Evolutionary conservation across 495 filamentous ascomycete species (phyloP).

Genomic region (Aspergillus steynii): DNA sequence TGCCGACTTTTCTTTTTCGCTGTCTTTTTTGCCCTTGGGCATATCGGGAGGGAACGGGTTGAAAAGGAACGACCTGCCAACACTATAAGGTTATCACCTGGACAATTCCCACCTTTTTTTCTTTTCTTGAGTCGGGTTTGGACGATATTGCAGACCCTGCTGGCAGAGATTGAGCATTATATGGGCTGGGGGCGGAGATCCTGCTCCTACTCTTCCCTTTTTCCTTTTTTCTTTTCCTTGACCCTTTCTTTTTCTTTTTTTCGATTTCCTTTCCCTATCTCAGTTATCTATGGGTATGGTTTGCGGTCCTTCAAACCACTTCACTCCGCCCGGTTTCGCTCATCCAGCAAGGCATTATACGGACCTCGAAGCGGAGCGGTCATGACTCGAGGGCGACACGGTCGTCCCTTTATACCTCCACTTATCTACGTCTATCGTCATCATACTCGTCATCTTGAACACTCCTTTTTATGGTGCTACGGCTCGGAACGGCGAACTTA

Average conservation of each 20-base stretch:
- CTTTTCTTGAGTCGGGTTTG: conserved; percentile 20
- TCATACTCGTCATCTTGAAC: conserved; percentile 24
- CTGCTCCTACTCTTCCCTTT: conserved; percentile 7
- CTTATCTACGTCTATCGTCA: conserved; percentile 13
- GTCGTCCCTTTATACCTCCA: conserved; percentile 15
- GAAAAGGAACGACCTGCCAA: conserved; percentile 27
- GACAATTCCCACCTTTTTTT: conserved; percentile 11
- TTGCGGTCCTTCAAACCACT: conserved; percentile 7
- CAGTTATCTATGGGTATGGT: conserved; percentile 22
- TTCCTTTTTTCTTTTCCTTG: neutral
- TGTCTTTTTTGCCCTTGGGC: conserved; percentile 21
- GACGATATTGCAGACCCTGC: conserved; percentile 20
- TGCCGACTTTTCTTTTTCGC: conserved; percentile 29
- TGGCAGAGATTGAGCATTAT: conserved; percentile 21
- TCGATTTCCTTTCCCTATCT: conserved; percentile 25
- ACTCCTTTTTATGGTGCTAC: conserved; percentile 46
- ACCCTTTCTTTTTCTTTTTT: neutral
- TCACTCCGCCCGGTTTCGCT: conserved; percentile 11
- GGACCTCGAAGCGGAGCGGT: conserved; percentile 18
- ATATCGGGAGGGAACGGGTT: conserved; percentile 8
- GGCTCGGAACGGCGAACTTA: conserved; percentile 48
- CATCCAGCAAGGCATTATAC: conserved; percentile 14
- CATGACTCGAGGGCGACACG: conserved; percentile 18
- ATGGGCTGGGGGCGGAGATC: conserved; percentile 19
- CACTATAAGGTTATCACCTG: conserved; percentile 24